These are phyloP conservation scores for Candida easanensis DNA, from an alignment of 805 yeast species.

Conservation along the genomic window DNA sequence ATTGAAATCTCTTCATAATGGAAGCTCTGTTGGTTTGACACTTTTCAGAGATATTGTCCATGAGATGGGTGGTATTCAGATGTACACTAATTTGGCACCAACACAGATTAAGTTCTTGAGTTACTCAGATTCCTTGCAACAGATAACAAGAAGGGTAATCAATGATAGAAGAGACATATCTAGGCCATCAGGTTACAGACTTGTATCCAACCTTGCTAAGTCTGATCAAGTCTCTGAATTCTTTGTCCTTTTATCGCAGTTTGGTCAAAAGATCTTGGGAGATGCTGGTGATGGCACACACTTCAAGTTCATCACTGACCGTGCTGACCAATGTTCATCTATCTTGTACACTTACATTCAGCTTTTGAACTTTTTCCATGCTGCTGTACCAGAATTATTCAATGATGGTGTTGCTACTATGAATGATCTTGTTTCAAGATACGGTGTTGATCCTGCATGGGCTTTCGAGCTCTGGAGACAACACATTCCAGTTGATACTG, in stretches of 20 bases:
- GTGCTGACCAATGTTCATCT: conserved; percentile 68
- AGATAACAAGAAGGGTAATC: conserved; percentile 54
- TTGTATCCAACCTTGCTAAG: conserved; percentile 45
- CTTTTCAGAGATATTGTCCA: conserved; percentile 65
- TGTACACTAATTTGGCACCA: conserved; percentile 61
- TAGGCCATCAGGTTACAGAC: conserved; percentile 43
- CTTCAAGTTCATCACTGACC: conserved; percentile 67
- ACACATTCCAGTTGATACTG: conserved; percentile 30
- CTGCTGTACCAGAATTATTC: conserved; percentile 30
- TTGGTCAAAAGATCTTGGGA: conserved; percentile 38
- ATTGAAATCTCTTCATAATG: conserved; percentile 58
- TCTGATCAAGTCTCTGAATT: conserved; percentile 55
- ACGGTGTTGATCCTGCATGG: conserved; percentile 55
- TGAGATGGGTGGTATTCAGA: conserved; percentile 78
- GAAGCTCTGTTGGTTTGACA: conserved; percentile 57
- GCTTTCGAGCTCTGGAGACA: conserved; percentile 78
- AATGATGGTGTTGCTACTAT: conserved; percentile 38
- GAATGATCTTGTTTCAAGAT: conserved; percentile 38
- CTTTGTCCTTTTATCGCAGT: conserved; percentile 58
- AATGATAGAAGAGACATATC: conserved; percentile 47
- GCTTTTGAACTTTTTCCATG: conserved; percentile 50
- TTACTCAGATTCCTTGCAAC: conserved; percentile 57
- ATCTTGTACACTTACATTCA: conserved; percentile 66
- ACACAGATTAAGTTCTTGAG: conserved; percentile 64
- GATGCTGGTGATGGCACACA: conserved; percentile 38